Conservation (phyloP, 208 protist species). For the Crithidia bombi region DNA sequence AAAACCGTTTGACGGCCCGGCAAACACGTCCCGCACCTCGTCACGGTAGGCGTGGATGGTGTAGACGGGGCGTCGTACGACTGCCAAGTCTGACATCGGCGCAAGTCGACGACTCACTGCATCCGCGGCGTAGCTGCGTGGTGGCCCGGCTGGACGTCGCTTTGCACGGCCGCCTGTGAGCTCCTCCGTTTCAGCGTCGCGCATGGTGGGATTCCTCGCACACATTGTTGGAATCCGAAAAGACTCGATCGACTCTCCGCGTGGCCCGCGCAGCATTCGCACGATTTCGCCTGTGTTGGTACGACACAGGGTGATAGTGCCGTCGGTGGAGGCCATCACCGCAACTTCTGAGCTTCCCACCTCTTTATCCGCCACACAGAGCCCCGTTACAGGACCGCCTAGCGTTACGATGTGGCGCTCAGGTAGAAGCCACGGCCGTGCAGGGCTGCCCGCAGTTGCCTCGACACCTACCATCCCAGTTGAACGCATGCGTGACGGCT, state of each 20-base stretch:
- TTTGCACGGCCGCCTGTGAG: not conserved
- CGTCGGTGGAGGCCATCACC: slow-evolving; percentile 73
- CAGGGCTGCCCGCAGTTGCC: not conserved
- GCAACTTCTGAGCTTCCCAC: slow-evolving; percentile 83
- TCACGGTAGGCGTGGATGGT: slow-evolving; percentile 80
- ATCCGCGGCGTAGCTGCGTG: slow-evolving; percentile 23
- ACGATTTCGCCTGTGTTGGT: slow-evolving; percentile 71
- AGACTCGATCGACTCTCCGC: slow-evolving; percentile 34
- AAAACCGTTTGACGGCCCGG: slow-evolving; percentile 74
- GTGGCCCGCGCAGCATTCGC: slow-evolving; percentile 76
- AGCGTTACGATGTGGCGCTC: slow-evolving; percentile 71
- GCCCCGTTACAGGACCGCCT: slow-evolving; percentile 68
- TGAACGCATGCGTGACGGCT: slow-evolving; percentile 48
- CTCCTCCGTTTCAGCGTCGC: slow-evolving; percentile 1
- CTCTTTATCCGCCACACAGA: slow-evolving; percentile 47
- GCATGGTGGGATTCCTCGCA: slow-evolving; percentile 14
- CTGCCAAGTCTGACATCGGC: slow-evolving; percentile 25
- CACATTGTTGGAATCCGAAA: slow-evolving; percentile 10
- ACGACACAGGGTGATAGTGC: slow-evolving; percentile 82
- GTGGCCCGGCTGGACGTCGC: not conserved
- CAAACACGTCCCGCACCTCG: slow-evolving; percentile 81
- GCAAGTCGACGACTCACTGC: slow-evolving; percentile 12
- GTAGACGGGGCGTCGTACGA: slow-evolving; percentile 73
- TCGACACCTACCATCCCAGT: no score
- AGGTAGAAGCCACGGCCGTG: slow-evolving; percentile 52